phyloP scores from a whole-genome alignment of 2,329 filamentous ascomycete genomes.

The Fusarium newnesense region DNA sequence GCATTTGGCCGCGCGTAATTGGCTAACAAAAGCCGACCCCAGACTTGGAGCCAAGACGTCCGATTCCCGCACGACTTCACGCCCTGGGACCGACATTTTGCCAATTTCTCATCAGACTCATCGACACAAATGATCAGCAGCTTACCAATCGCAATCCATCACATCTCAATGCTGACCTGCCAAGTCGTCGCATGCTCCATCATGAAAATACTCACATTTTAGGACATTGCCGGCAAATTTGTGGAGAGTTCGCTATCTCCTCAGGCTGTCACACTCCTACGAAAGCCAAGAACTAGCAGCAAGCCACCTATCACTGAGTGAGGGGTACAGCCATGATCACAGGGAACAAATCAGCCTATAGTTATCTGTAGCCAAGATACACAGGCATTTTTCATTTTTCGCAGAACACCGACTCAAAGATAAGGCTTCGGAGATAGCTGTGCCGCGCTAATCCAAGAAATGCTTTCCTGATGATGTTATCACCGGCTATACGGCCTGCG shows the following conservation, averaged over 20 bases:
- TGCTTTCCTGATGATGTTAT: neutral
- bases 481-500: neutral
- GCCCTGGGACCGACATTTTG: conserved; percentile 14
- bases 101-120: neutral
- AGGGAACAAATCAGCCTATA: conserved; percentile 9
- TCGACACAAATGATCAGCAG: neutral
- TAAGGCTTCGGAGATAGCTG: conserved; percentile 14
- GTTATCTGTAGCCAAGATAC: conserved; percentile 2
- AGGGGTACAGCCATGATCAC: conserved; percentile 25
- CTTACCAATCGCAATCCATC: neutral
- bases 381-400: conserved; percentile 8
- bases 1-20: conserved; percentile 2
- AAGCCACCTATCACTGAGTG: conserved; percentile 15
- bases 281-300: conserved; percentile 24
- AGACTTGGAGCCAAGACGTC: neutral
- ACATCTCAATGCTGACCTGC: neutral
- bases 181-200: neutral
- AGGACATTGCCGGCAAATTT: neutral
- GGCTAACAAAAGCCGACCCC: conserved; percentile 25
- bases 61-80: conserved; percentile 2
- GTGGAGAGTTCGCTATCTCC: neutral
- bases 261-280: conserved; percentile 3
- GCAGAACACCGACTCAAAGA: neutral
- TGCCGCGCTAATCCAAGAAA: neutral
- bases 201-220: too few relatives aligned